Percentiles rank a stretch among this genome's conserved stretches.
phyloP scores from a whole-genome alignment of 768 basidiomycete species.

The Leucosporidium yakuticum region DNA sequence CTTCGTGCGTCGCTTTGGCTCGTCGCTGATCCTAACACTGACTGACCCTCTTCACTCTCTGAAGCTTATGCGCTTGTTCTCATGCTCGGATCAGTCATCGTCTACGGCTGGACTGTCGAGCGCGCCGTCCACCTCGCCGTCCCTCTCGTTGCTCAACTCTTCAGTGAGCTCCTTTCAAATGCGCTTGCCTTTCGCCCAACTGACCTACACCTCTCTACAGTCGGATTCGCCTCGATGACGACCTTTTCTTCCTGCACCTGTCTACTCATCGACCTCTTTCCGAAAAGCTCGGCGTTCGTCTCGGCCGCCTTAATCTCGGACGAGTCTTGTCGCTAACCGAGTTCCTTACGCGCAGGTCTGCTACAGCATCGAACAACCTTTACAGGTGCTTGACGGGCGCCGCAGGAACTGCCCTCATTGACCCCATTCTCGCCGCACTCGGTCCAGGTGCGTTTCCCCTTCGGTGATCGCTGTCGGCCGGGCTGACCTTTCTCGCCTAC shows the following conservation, averaged over 20 bases:
- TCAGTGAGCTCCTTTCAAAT: background rate
- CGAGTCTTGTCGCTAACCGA: background rate
- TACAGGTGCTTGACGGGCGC: slow-evolving; percentile 34
- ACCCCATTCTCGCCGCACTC: slow-evolving; percentile 20
- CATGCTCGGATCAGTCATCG: background rate
- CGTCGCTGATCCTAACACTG: background rate
- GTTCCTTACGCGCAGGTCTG: background rate
- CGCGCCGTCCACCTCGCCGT: slow-evolving; percentile 11
- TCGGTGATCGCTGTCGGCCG: too few relatives aligned
- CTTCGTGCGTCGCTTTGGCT: background rate
- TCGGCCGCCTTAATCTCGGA: background rate
- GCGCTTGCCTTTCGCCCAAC: background rate
- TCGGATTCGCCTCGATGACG: slow-evolving; percentile 28
- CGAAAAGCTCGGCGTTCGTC: slow-evolving; percentile 19
- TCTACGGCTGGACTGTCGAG: slow-evolving; percentile 17
- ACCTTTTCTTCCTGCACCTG: too few relatives aligned
- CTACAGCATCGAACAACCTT: slow-evolving; percentile 28
- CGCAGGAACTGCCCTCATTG: slow-evolving; percentile 14
- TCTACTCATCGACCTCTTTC: too few relatives aligned
- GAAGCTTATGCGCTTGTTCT: background rate
- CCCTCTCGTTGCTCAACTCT: slow-evolving; percentile 9
- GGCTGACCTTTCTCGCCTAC: background rate
- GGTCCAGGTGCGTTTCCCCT: slow-evolving; percentile 15
- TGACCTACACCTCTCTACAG: background rate
- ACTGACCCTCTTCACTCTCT: background rate